A percentile compares a stretch with the other conserved stretches of the same genome.
Evolutionary conservation across 768 basidiomycete species (phyloP).

Genomic region (Naganishia kalamii): DNA sequence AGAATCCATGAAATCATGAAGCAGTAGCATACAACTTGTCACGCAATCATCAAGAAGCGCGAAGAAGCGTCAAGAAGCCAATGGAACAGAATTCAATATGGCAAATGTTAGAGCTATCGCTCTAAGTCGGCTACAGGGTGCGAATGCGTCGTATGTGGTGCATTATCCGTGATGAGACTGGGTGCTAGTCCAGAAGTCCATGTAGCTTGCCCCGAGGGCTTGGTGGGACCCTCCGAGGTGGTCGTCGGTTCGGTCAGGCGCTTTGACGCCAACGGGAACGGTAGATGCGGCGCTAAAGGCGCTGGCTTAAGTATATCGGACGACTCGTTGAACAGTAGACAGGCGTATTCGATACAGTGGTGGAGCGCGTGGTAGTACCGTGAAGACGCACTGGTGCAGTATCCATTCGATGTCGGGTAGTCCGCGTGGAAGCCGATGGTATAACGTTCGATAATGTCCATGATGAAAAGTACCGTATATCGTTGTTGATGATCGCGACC

Average conservation of each 20-base stretch:
- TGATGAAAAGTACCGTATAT: no score
- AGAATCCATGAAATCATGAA: no score
- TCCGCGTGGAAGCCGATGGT: no score
- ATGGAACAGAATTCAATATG: neutral
- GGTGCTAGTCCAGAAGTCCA: slow-evolving; percentile 12
- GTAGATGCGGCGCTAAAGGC: neutral
- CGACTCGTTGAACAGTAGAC: no score
- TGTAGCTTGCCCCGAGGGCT: slow-evolving; percentile 2
- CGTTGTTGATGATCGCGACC: no score
- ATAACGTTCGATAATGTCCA: no score
- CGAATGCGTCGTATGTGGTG: slow-evolving; percentile 4
- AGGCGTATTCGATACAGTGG: no score
- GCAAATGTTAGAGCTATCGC: neutral
- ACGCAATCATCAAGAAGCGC: neutral
- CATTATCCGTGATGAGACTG: neutral
- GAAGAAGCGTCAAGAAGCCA: neutral
- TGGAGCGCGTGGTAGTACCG: no score
- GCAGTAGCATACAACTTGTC: neutral
- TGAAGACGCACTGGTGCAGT: no score
- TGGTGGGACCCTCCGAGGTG: neutral
- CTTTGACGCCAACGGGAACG: neutral
- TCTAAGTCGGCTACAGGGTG: neutral
- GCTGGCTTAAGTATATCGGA: no score
- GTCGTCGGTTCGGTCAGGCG: neutral
- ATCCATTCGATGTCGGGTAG: no score